Percentiles rank a stretch among this genome's conserved stretches.
Evolutionary conservation across 2,329 filamentous ascomycete species (phyloP).

Genomic region (Cladosporium sp.): DNA sequence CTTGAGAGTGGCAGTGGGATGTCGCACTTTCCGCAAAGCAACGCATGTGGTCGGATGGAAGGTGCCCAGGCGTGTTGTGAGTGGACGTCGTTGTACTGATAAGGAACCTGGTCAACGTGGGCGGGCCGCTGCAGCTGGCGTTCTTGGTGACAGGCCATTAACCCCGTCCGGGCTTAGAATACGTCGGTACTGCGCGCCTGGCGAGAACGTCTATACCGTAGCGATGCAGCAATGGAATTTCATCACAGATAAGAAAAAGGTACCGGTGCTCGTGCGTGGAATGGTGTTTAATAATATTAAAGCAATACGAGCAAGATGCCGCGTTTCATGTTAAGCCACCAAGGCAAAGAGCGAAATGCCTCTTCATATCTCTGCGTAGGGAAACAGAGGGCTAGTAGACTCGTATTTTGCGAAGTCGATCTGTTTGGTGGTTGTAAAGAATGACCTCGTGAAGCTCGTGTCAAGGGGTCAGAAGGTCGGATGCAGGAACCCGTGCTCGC

Average conservation of each 20-base stretch:
- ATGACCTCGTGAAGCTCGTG: too few species aligned
- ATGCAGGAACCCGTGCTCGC: not conserved
- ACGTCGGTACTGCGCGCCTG: not conserved
- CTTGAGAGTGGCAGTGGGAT: not conserved
- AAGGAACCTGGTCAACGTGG: slow-evolving; percentile 1
- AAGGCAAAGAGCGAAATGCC: too few species aligned
- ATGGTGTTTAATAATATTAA: not conserved
- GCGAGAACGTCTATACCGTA: not conserved
- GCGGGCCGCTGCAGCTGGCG: slow-evolving; percentile 9
- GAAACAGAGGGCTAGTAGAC: too few species aligned
- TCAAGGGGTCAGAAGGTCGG: not conserved
- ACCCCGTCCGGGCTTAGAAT: not conserved
- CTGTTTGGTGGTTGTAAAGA: too few species aligned
- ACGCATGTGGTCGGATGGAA: not conserved
- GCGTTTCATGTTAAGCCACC: too few species aligned
- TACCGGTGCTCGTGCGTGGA: not conserved
- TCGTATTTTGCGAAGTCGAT: too few species aligned
- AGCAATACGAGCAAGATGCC: too few species aligned
- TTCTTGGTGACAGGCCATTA: slow-evolving; percentile 7
- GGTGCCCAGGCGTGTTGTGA: slow-evolving; percentile 1
- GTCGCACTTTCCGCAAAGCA: not conserved
- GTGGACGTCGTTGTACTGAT: slow-evolving; percentile 8
- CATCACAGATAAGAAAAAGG: slow-evolving; percentile 9
- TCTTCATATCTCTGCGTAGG: too few species aligned
- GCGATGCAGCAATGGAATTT: not conserved